Percentiles rank a stretch among this genome's conserved stretches.
These are phyloP conservation scores for Pulveroboletus sp. DNA, from an alignment of 768 basidiomycete genomes.

Conservation along the genomic window DNA sequence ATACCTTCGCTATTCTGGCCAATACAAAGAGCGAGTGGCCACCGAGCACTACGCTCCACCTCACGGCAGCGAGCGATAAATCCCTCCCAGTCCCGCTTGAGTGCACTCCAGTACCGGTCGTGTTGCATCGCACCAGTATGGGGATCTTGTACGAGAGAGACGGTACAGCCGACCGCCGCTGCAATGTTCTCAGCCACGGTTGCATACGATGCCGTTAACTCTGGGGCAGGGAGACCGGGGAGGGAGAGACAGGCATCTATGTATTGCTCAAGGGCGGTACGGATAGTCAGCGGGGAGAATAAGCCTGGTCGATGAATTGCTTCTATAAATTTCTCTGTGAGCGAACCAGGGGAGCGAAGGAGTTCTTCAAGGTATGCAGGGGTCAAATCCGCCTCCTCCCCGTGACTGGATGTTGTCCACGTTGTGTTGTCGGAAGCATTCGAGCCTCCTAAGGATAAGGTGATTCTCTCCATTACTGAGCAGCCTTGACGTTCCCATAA, in stretches of 20 bases:
- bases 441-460: slow-evolving; percentile 38
- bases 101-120: slow-evolving; percentile 73
- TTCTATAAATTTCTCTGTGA: slow-evolving; percentile 75
- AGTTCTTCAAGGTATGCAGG: slow-evolving; percentile 87
- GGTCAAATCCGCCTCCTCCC: slow-evolving; percentile 71
- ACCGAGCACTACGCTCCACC: slow-evolving; percentile 79
- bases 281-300: slow-evolving; percentile 79
- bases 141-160: slow-evolving; percentile 64
- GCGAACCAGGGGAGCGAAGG: slow-evolving; percentile 62
- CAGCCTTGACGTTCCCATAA: slow-evolving; percentile 82
- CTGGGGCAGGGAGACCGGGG: slow-evolving; percentile 51
- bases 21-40: slow-evolving; percentile 67
- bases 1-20: slow-evolving; percentile 39
- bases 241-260: slow-evolving; percentile 64
- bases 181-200: slow-evolving; percentile 72
- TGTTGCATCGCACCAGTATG: slow-evolving; percentile 77
- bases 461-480: slow-evolving; percentile 58
- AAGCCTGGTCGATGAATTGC: slow-evolving; percentile 83
- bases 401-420: slow-evolving; percentile 58
- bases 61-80: slow-evolving; percentile 88
- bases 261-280: slow-evolving; percentile 80
- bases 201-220: slow-evolving; percentile 57
- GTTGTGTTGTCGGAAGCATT: slow-evolving; percentile 26
- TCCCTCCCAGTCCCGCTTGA: slow-evolving; percentile 94
- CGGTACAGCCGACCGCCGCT: slow-evolving; percentile 81